phyloP scores from a whole-genome alignment of 2,329 filamentous ascomycete genomes.

The Didymella glomerata region DNA sequence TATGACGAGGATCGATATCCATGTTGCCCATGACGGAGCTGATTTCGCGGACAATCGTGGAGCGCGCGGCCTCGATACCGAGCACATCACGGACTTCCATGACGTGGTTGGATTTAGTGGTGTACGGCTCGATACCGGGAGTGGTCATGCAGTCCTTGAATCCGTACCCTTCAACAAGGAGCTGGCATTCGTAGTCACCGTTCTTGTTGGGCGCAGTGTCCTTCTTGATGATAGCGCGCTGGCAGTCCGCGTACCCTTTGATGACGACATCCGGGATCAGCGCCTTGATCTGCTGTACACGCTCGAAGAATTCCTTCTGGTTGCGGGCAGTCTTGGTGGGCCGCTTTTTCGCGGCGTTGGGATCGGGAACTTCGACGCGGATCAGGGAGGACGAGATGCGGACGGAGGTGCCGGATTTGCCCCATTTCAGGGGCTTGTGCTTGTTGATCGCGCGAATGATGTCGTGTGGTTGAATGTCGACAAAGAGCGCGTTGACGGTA shows the following conservation, averaged over 20 bases:
- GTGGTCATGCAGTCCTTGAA: constrained; percentile 91
- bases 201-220: constrained; percentile 72
- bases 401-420: constrained; percentile 67
- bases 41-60: constrained; percentile 90
- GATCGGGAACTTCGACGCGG: constrained; percentile 73
- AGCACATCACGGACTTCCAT: constrained; percentile 89
- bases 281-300: constrained; percentile 86
- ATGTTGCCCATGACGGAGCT: constrained; percentile 88
- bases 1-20: constrained; percentile 96
- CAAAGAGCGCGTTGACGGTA: constrained; percentile 79
- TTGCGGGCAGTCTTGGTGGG: constrained; percentile 43
- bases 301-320: constrained; percentile 73
- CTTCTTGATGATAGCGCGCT: constrained; percentile 87
- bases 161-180: constrained; percentile 93
- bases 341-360: constrained; percentile 38
- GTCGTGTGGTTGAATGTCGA: constrained; percentile 77
- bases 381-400: constrained; percentile 61
- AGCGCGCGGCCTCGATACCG: constrained; percentile 92
- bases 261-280: constrained; percentile 84
- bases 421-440: constrained; percentile 84
- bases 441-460: constrained; percentile 79
- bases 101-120: constrained; percentile 81
- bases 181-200: constrained; percentile 63
- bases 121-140: constrained; percentile 82
- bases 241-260: constrained; percentile 85